A percentile compares a stretch with the other conserved stretches of the same genome.
Evolutionary conservation across 371 early-diverging fungal genomes (phyloP).

Genomic region (Mortierella sp.): DNA sequence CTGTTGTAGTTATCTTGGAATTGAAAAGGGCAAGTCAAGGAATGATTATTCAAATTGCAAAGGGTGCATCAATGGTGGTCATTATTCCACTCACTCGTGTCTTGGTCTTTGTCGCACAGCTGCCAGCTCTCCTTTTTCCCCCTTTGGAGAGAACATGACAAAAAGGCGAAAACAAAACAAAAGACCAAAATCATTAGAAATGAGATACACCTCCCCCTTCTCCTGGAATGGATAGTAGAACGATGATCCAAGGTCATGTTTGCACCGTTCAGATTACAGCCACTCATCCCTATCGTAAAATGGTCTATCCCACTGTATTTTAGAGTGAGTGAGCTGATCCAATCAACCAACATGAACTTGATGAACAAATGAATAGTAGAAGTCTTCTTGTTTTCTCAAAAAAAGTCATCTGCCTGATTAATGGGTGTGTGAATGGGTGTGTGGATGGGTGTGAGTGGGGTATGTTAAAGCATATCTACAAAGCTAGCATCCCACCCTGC

Average conservation of each 20-base stretch:
- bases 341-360: not conserved
- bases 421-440: not conserved
- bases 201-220: too few relatives aligned
- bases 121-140: not conserved
- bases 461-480: not conserved
- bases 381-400: not conserved
- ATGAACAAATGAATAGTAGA: not conserved
- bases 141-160: not conserved
- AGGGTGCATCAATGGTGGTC: not conserved
- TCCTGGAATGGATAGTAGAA: not conserved
- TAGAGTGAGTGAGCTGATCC: not conserved
- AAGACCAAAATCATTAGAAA: not conserved
- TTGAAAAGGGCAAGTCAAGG: too few relatives aligned
- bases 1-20: not conserved
- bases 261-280: not conserved
- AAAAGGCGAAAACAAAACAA: conserved; percentile 2
- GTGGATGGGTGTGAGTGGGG: not conserved
- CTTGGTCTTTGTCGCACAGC: too few relatives aligned
- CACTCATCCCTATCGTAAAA: not conserved
- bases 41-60: not conserved
- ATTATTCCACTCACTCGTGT: too few relatives aligned
- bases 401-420: not conserved
- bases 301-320: not conserved
- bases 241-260: not conserved
- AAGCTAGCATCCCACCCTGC: conserved; percentile 19